Evolutionary conservation across 495 filamentous ascomycete species (phyloP).

Genomic region (Amniculicola lignicola): DNA sequence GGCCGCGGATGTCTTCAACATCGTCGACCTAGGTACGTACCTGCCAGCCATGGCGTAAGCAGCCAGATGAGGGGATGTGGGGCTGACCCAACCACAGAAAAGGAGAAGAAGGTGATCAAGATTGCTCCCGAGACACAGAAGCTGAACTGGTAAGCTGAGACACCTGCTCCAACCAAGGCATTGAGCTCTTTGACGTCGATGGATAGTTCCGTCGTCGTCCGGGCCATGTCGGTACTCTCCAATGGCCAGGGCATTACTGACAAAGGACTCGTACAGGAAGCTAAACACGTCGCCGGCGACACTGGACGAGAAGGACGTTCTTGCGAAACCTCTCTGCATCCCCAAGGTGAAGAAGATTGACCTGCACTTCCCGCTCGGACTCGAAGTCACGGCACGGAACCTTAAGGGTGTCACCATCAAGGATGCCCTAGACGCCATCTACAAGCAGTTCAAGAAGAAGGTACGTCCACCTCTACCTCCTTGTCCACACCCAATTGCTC

Average conservation of each 20-base stretch:
- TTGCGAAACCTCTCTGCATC: slow-evolving; percentile 73
- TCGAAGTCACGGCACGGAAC: slow-evolving; percentile 84
- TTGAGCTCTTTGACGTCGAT: not conserved
- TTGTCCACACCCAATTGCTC: not conserved
- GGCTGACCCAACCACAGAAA: slow-evolving; percentile 54
- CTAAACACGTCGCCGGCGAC: slow-evolving; percentile 77
- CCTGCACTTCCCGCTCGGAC: slow-evolving; percentile 80
- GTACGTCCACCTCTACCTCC: slow-evolving; percentile 45
- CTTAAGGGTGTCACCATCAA: slow-evolving; percentile 91
- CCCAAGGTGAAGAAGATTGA: slow-evolving; percentile 92
- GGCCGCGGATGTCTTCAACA: slow-evolving; percentile 68
- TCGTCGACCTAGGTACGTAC: slow-evolving; percentile 76
- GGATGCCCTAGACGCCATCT: slow-evolving; percentile 87
- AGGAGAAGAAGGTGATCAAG: slow-evolving; percentile 66
- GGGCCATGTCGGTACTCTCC: not conserved
- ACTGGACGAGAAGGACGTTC: slow-evolving; percentile 74
- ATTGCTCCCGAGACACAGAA: slow-evolving; percentile 86
- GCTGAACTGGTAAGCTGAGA: slow-evolving; percentile 72
- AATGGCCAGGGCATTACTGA: slow-evolving; percentile 30
- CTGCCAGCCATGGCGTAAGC: slow-evolving; percentile 5
- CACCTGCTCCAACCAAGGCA: slow-evolving; percentile 4
- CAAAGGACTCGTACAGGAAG: slow-evolving; percentile 56
- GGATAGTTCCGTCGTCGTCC: not conserved
- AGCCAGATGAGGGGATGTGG: slow-evolving; percentile 12
- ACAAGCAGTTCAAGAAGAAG: slow-evolving; percentile 94